Base-by-base conservation (phyloP, 177 flowering plant species). In the Vitis hybrid region DNA sequence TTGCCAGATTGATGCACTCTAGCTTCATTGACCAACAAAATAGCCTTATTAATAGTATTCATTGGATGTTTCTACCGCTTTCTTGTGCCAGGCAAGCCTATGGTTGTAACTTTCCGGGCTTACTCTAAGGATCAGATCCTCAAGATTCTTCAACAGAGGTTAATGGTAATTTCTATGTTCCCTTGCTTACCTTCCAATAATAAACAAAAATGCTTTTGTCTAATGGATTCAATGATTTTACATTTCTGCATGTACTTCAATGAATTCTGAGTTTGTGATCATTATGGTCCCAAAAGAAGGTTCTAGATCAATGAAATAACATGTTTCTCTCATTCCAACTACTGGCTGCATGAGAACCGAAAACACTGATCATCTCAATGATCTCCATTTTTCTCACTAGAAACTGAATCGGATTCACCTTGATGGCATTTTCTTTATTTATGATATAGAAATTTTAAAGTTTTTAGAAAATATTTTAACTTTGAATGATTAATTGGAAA, bases 81-180 rank as follows among this genome's bases (percentile, higher is more conserved):
- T 59, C 51, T 31, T 65, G 9, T 81, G 52, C 52, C 71, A 96
- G 99, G 99, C 81, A 91, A 94, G 70, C 98, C 97, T 57, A 51
- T 73, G 70, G 89, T 96, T 51, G 64, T 94, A 71, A 90, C 95
- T 59, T 96, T 88, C 72, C 89, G 97, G 31, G 97, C 97, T 11
- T 94, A 96, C 78, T 91, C 93, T 59, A 88, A 89, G 73, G 95
- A 92, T 72, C 95, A 96, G 78, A 94, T 96, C 64, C 81, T 94
- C 66, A 80, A 20, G 71, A 92, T 96, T 76, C 90, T 96, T 81
- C 87, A 86, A 66, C 89, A 94, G 70, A 89, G 99, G 77, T 85
- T 95, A 5, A 68, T 55, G 96, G 98, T 96, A 90, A 73, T 70
- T 73, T 33, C 58, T 75, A 1, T 22, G 12, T 52, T 66, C 57